Evolutionary conservation across 257 asterid species (phyloP), one percentile per base, ranked within the genome.

Genomic region (Verbena officinalis): DNA sequence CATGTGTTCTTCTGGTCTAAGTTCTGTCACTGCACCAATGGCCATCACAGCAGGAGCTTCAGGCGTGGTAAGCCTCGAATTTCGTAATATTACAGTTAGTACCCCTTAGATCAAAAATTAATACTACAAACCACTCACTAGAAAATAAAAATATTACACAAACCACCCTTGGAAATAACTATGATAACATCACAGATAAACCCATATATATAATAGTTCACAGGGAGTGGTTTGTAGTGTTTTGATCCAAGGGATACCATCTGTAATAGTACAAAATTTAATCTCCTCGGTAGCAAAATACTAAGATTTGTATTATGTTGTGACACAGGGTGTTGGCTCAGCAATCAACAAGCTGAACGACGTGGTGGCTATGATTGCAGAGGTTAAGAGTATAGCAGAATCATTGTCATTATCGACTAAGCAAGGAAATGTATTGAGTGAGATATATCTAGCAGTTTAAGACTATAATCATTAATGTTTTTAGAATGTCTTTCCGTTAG

Each of bases 21-120:
- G 94, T 45, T 84, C 98, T 1, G 95, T 91, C 20, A 91, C 96
- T 1, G 95, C 94, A 34, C 96, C 96, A 12, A 84, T 91, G 98
- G 98, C 98, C 0, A 91, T 91, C 51, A 69, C 91, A 10, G 93
- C 96, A 0, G 98, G 98, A 23, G 98, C 98, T 65, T 84, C 95
- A 19, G 98, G 95, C 59, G 95, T 91, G 88, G 96, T 91, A 82
- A 30, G 33, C 2, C n/a, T n/a, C 5, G 5, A 27, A 27, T 27
- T 27, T 27, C 4, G 2, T 27, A 5, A 27, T 27, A 27, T 27
- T 27, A 27, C 33, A 27, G 2, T 27, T 27, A 27, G 33, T 27
- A 27, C 33, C 33, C 33, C 5, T 27, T 27, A 27, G 4, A 27
- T 27, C 33, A 27, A 5, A 27, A n/a, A n/a, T n/a, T n/a, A n/a